Conservation (phyloP, 2,329 filamentous ascomycete species). For the Cladosporium sp. region DNA sequence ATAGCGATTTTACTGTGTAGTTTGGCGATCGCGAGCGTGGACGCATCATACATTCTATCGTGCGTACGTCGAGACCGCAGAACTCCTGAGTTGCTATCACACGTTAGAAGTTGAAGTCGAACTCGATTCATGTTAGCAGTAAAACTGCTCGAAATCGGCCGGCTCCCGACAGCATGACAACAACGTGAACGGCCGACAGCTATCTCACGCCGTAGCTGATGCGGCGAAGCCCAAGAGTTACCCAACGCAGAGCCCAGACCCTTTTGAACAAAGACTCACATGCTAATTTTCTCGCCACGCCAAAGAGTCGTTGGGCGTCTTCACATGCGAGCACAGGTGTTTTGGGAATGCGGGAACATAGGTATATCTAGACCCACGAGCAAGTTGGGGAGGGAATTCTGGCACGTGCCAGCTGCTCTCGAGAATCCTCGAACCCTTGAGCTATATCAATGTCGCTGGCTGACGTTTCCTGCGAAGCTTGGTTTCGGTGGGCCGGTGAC, state of each 20-base stretch:
- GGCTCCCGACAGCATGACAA: not conserved
- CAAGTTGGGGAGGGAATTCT: not conserved
- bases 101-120: no score
- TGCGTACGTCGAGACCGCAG: no score
- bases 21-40: no score
- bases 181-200: not conserved
- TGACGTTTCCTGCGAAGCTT: not conserved
- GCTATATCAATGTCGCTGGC: not conserved
- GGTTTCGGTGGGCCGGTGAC: slow-evolving; percentile 21
- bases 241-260: not conserved
- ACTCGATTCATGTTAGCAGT: no score
- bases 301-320: not conserved
- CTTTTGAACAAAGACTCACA: not conserved
- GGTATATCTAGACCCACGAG: not conserved
- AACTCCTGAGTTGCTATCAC: no score
- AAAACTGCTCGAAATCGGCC: not conserved
- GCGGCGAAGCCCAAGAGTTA: not conserved
- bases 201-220: not conserved
- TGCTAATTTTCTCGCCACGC: not conserved
- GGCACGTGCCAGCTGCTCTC: not conserved
- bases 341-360: slow-evolving; percentile 4
- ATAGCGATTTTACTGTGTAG: no score
- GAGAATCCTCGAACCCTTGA: not conserved
- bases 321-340: slow-evolving; percentile 1
- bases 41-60: no score